A percentile compares a stretch with the other conserved stretches of the same genome.
Evolutionary conservation across 176 grass and related monocot genomes (phyloP).

Genomic region (Eleusine indica): DNA sequence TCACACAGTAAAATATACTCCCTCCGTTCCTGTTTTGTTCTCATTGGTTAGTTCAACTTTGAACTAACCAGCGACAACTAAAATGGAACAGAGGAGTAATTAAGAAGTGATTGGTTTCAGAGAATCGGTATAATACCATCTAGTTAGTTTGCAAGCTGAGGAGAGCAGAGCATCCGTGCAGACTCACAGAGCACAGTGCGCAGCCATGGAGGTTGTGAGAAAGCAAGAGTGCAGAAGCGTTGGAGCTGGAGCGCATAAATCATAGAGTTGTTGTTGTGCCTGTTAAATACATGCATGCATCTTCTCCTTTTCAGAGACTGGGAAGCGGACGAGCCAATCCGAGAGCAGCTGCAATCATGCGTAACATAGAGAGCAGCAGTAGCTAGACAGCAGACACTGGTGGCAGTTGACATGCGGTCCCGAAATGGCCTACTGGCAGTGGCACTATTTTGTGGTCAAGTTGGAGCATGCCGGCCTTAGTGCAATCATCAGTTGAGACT

Average conservation of each 20-base stretch:
- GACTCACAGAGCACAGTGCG: background rate
- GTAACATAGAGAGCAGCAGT: background rate
- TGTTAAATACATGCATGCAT: conserved; percentile 42
- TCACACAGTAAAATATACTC: too few relatives aligned
- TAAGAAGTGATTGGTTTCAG: background rate
- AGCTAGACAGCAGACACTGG: background rate
- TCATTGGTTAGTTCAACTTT: too few relatives aligned
- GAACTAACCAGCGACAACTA: too few relatives aligned
- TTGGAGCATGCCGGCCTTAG: too few relatives aligned
- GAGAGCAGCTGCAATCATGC: conserved; percentile 11
- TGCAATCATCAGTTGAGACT: too few relatives aligned
- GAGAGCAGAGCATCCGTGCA: background rate
- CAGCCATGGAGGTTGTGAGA: conserved; percentile 1
- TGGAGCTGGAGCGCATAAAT: background rate
- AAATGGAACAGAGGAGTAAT: too few relatives aligned
- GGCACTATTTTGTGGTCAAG: too few relatives aligned
- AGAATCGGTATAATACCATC: background rate
- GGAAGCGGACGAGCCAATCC: background rate
- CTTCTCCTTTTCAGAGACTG: background rate
- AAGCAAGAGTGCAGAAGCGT: background rate
- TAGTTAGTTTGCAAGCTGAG: background rate
- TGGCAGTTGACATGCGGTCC: background rate
- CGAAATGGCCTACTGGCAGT: background rate
- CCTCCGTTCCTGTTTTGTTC: too few relatives aligned
- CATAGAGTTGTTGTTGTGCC: background rate